These are phyloP conservation scores for Fusarium papillatum DNA, from an alignment of 2,329 filamentous ascomycete genomes.

Conservation along the genomic window DNA sequence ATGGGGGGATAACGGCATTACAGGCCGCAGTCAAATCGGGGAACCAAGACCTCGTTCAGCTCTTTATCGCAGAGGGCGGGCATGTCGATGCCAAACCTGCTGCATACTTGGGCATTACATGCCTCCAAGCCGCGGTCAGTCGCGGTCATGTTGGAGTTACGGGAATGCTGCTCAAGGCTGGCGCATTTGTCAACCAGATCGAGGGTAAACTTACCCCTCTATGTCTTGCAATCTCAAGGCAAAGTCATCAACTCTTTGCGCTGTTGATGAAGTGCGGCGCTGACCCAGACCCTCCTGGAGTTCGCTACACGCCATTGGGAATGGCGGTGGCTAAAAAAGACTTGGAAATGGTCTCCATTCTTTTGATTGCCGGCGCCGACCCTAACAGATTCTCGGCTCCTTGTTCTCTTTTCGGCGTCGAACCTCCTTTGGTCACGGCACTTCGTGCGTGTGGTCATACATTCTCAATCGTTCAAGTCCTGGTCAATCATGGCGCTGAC, in stretches of 20 bases:
- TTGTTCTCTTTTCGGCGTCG: accelerated
- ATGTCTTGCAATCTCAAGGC: not conserved
- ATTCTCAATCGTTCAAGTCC: not conserved
- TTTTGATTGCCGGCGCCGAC: not conserved
- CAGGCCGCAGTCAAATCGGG: not conserved
- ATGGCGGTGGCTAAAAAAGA: not conserved
- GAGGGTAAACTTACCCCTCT: not conserved
- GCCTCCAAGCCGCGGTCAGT: not conserved
- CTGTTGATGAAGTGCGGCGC: not conserved
- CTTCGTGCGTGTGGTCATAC: accelerated
- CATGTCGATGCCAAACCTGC: not conserved
- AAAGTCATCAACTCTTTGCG: not conserved
- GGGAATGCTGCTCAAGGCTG: not conserved
- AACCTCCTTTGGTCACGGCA: not conserved
- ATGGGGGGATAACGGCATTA: not conserved
- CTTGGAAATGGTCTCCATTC: not conserved
- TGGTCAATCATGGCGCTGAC: not conserved
- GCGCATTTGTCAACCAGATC: not conserved
- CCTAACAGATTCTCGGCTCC: not conserved
- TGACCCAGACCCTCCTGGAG: not conserved
- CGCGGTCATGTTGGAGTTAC: not conserved
- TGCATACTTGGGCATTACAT: not conserved
- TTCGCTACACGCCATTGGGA: not conserved
- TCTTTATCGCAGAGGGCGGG: not conserved
- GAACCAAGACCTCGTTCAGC: not conserved